phyloP scores from a whole-genome alignment of 139 green algal genomes.

The Chlorella sp. region DNA sequence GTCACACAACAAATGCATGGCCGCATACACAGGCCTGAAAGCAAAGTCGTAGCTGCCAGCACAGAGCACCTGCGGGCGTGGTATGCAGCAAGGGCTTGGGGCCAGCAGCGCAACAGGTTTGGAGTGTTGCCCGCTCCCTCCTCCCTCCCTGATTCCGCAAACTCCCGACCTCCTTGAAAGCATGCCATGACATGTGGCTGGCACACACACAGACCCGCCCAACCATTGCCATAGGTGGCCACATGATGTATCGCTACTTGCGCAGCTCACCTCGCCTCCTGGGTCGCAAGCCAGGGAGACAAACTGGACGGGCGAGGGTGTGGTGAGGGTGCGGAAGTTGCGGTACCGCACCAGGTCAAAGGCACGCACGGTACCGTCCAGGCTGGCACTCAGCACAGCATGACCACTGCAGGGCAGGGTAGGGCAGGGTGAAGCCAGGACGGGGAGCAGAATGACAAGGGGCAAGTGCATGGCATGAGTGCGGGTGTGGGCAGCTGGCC shows the following conservation, averaged over 20 bases:
- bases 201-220: not conserved
- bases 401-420: not conserved
- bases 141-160: too few relatives aligned
- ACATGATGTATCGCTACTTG: too few relatives aligned
- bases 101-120: not conserved
- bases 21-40: too few relatives aligned
- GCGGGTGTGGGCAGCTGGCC: too few relatives aligned
- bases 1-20: too few relatives aligned
- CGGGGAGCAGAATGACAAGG: not conserved
- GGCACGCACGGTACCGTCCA: constrained; percentile 95
- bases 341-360: constrained; percentile 94
- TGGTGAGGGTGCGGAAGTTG: constrained; percentile 96
- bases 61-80: too few relatives aligned
- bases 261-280: constrained; percentile 72
- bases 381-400: constrained; percentile 43
- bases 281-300: constrained; percentile 87
- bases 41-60: too few relatives aligned
- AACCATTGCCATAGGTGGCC: too few relatives aligned
- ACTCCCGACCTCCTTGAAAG: not conserved
- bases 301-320: constrained; percentile 87
- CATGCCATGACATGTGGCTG: not conserved
- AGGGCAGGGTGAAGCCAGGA: not conserved
- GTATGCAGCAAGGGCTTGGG: not conserved
- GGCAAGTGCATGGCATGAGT: too few relatives aligned
- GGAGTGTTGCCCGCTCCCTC: not conserved